Evolutionary conservation across 441 rosid species (phyloP).

Genomic region (Adansonia madagascariensis): DNA sequence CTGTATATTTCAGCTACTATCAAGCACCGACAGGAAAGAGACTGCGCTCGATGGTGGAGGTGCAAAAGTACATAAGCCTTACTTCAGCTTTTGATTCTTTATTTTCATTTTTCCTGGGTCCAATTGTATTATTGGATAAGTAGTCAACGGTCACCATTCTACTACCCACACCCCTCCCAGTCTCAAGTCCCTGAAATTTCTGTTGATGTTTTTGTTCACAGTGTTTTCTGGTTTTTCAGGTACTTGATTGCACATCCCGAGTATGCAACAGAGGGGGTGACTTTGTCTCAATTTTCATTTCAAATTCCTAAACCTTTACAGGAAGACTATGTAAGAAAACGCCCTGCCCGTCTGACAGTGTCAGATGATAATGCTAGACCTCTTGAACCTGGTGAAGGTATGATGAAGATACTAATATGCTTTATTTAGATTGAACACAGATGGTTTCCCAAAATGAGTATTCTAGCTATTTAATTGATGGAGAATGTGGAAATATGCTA

Average conservation of each 20-base stretch:
- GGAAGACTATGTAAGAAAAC: constrained; percentile 78
- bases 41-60: constrained; percentile 83
- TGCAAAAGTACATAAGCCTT: constrained; percentile 64
- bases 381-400: constrained; percentile 45
- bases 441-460: neutral
- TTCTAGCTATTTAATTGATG: constrained; percentile 3
- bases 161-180: neutral
- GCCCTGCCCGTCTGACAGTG: constrained; percentile 46
- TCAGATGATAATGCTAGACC: constrained; percentile 38
- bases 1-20: constrained; percentile 67
- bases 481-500: neutral
- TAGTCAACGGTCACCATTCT: neutral
- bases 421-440: neutral
- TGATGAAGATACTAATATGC: constrained; percentile 24
- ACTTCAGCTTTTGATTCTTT: neutral
- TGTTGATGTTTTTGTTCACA: neutral
- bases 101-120: neutral
- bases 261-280: constrained; percentile 54
- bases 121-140: neutral
- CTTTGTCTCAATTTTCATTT: constrained; percentile 76
- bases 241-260: constrained; percentile 72
- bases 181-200: neutral
- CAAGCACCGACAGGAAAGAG: constrained; percentile 86
- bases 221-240: constrained; percentile 43
- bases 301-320: constrained; percentile 84